A percentile compares a stretch with the other conserved stretches of the same genome.
Conservation (phyloP, 306 rosid genomes). For the Macrotyloma uniflorum region DNA sequence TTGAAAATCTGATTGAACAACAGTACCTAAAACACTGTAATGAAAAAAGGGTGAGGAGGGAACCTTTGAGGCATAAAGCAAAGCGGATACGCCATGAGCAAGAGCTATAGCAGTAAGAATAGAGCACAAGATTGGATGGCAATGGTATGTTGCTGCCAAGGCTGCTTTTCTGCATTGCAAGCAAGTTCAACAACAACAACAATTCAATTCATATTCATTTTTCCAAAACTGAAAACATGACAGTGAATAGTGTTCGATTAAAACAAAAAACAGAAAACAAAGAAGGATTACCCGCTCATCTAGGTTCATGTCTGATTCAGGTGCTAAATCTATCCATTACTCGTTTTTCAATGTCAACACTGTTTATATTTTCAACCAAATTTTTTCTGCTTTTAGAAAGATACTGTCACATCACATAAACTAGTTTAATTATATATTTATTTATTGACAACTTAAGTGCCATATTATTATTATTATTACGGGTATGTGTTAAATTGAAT, state of each 20-base stretch:
- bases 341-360: not conserved
- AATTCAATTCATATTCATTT: not conserved
- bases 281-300: not conserved
- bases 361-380: no score
- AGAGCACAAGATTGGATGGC: constrained; percentile 40
- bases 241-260: not conserved
- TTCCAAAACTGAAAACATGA: not conserved
- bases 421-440: no score
- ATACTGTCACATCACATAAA: no score
- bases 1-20: not conserved
- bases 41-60: not conserved
- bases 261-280: not conserved
- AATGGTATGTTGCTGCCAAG: not conserved
- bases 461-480: no score
- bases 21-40: not conserved
- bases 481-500: no score
- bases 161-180: constrained; percentile 13
- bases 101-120: constrained; percentile 58
- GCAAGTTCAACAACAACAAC: not conserved
- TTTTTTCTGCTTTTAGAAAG: no score
- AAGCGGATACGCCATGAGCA: constrained; percentile 63
- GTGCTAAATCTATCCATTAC: not conserved
- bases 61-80: constrained; percentile 54
- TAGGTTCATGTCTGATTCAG: not conserved
- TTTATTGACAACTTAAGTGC: no score